These are phyloP conservation scores for Melanogaster broomeanus DNA, from an alignment of 768 basidiomycete genomes.

Conservation along the genomic window DNA sequence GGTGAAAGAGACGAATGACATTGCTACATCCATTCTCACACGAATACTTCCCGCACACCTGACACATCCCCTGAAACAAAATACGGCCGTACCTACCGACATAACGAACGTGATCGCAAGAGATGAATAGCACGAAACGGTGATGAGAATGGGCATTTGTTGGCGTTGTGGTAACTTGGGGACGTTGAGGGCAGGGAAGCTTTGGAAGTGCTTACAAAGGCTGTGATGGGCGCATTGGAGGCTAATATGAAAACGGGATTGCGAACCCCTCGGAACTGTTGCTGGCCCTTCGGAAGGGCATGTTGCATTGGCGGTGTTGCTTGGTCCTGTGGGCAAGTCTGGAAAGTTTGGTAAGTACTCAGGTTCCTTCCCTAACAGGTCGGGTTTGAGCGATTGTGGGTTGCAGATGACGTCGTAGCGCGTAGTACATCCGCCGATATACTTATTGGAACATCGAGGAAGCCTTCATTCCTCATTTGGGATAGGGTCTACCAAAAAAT, in stretches of 20 bases:
- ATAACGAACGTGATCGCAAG: constrained; percentile 55
- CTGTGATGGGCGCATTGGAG: constrained; percentile 63
- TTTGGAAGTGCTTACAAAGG: constrained; percentile 52
- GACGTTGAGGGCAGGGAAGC: constrained; percentile 40
- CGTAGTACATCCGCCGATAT: constrained; percentile 49
- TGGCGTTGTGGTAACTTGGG: constrained; percentile 51
- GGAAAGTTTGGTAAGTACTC: constrained; percentile 53
- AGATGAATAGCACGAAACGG: constrained; percentile 69
- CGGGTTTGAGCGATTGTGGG: constrained; percentile 3
- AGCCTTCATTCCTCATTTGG: constrained; percentile 85
- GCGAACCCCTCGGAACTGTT: constrained; percentile 58
- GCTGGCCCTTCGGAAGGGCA: constrained; percentile 85
- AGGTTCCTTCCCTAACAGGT: constrained; percentile 7
- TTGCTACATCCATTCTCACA: constrained; percentile 54
- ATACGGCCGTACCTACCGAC: constrained; percentile 45
- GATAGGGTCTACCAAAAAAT: constrained; percentile 86
- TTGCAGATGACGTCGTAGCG: constrained; percentile 50
- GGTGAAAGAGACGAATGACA: constrained; percentile 80
- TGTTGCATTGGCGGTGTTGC: constrained; percentile 65
- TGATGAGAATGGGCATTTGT: constrained; percentile 62
- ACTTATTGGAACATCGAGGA: constrained; percentile 51
- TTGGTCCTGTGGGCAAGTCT: constrained; percentile 58
- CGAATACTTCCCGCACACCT: constrained; percentile 62
- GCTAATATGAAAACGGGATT: constrained; percentile 60
- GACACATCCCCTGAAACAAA: constrained; percentile 46